Base-by-base conservation (phyloP, 1,139 yeast species). In the Saccharomyces hybrid region DNA sequence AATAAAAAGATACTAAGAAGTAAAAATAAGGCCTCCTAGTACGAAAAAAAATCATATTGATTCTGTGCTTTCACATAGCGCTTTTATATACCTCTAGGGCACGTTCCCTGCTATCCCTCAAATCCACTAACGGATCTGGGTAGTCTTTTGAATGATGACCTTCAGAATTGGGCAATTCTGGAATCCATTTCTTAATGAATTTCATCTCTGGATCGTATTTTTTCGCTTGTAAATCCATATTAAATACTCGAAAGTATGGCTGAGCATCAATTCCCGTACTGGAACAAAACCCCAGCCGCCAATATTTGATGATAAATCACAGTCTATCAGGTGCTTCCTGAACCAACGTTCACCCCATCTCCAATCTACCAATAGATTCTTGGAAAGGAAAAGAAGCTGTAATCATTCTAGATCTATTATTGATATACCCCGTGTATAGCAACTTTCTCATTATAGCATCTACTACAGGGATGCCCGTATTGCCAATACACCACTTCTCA, bases 381-480 rank as follows among this genome's bases (percentile, higher is more conserved):
- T 81, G n/a, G 79, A 63, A 49, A 81, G 68, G 57, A 79, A 79
- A 80, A 31, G 79, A 74, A 1, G 83, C 80, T 38, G 73, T 78
- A 47, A 79, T 75, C 83, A 81, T 78, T 49, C 85, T 71, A 44
- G 77, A 73, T 34, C 85, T 67, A 63, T 81, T 81, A 59, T 76
- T 79, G 72, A 81, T 73, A 61, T 75, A 79, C 0, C 83, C 84
- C 1, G 80, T 78, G n/a, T 70, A 66, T 32, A 72, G 65, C 34
- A 81, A 66, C 59, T 79, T 75, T 47, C 82, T 70, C 84, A 81
- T 81, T 48, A 78, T 73, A 1, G 84, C 84, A 62, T 81, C 85
- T 3, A 81, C 78, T 9, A 81, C 71, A 1, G 85, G 84, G 55
- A 71, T 73, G 1, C 85, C 85, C 0, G 85, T 81, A 44, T 65